Percentiles rank a stretch among this genome's conserved stretches.
Evolutionary conservation across 257 asterid genomes (phyloP).

Genomic region (Nicotiana undulata): DNA sequence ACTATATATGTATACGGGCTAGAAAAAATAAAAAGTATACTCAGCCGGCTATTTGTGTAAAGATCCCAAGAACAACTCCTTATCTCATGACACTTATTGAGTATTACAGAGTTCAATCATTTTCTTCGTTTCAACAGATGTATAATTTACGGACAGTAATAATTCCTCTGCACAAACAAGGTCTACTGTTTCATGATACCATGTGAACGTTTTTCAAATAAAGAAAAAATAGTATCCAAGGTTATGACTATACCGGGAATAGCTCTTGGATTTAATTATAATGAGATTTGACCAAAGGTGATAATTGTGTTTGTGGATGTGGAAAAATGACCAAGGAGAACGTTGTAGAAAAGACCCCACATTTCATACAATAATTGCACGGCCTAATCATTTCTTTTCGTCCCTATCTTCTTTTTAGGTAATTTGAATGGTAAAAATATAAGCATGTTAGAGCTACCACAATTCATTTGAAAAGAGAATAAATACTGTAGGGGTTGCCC

Average conservation of each 20-base stretch:
- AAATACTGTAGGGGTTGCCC: not conserved
- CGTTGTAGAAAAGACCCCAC: slow-evolving; percentile 8
- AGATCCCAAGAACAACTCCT: not conserved
- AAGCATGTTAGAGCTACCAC: not conserved
- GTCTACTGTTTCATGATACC: too few species aligned
- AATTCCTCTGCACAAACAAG: too few species aligned
- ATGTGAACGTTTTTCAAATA: too few species aligned
- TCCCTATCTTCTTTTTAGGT: not conserved
- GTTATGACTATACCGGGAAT: not conserved
- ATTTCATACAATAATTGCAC: not conserved
- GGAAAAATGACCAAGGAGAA: not conserved
- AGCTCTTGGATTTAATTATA: not conserved
- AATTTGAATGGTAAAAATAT: not conserved
- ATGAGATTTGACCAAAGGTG: not conserved
- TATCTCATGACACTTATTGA: not conserved
- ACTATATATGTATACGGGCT: too few species aligned
- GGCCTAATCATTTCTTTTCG: not conserved
- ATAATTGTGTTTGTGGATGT: not conserved
- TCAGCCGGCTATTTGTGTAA: too few species aligned
- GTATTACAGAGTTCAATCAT: not conserved
- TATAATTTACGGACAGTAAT: too few species aligned
- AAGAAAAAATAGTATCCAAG: not conserved
- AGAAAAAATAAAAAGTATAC: too few species aligned
- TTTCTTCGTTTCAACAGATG: too few species aligned
- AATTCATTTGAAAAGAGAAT: too few species aligned